A percentile compares a stretch with the other conserved stretches of the same genome.
These are phyloP conservation scores for Nitzschia sp. DNA, from an alignment of 108 stramenopile species.

Conservation along the genomic window DNA sequence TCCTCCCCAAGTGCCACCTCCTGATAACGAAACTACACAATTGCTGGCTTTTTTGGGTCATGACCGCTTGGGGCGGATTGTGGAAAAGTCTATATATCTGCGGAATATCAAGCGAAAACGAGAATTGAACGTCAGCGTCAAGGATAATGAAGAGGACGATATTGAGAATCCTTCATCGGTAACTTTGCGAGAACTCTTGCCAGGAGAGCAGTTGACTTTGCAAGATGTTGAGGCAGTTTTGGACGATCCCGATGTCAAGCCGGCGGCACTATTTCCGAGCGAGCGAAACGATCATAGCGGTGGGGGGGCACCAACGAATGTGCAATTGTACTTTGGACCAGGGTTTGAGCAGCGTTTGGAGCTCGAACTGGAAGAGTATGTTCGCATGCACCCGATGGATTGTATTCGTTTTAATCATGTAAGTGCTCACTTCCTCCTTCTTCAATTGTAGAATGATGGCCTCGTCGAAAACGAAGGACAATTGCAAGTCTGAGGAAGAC, in stretches of 20 bases:
- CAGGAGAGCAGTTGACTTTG: conserved; percentile 52
- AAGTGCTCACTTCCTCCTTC: neutral
- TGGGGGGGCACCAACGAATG: conserved; percentile 32
- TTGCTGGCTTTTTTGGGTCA: conserved; percentile 81
- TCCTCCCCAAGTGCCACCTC: conserved; percentile 53
- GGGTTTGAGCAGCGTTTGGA: conserved; percentile 85
- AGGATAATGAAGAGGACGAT: neutral
- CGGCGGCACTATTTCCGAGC: conserved; percentile 45
- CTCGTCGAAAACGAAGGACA: neutral
- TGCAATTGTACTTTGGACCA: conserved; percentile 86
- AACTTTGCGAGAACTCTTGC: conserved; percentile 48
- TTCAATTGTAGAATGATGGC: neutral
- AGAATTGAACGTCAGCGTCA: neutral
- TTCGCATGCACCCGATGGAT: neutral
- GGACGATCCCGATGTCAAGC: conserved; percentile 50
- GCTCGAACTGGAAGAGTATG: conserved; percentile 80
- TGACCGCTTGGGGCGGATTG: conserved; percentile 80
- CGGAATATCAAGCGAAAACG: conserved; percentile 10
- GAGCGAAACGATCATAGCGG: conserved; percentile 25
- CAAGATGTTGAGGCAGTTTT: conserved; percentile 59
- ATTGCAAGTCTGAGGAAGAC: neutral
- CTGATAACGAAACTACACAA: conserved; percentile 71
- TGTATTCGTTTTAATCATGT: conserved; percentile 8
- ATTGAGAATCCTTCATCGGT: conserved; percentile 4
- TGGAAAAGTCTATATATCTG: conserved; percentile 69